Base-by-base conservation (phyloP, 768 basidiomycete species). In the Rhodotorula taiwanensis region DNA sequence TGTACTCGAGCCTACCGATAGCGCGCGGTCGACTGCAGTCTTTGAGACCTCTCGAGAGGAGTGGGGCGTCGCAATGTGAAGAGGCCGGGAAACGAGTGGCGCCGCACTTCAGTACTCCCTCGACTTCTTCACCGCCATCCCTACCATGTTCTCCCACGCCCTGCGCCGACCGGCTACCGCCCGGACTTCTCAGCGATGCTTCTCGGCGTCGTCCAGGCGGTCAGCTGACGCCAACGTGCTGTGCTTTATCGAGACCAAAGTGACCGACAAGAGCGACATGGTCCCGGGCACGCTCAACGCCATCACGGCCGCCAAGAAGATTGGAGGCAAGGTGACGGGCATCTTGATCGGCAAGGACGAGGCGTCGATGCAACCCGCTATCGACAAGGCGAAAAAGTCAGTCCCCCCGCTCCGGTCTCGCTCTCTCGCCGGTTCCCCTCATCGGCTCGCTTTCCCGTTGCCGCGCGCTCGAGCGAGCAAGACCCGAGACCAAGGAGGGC, bases 201-300 rank as follows among this genome's bases (percentile, higher is more conserved):
- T 65, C 54, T 42, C 58, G 18, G 50, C 58, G 14, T 55, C 58
- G 4, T 27, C 58, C 18, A 42, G 48, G 21, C 25, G 52, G 10
- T 27, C 41, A 41, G 56, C 61, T 4, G 50, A 58, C 2, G 50
- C 52, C 36, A 52, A 87, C 76, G 84, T 87, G 2, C 83, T 95
- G 7, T 85, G 95, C n/a, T 86, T 89, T 69, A 80, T 97, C 51
- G 94, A 97, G 76, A 91, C 97, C 74, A 82, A 83, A 50, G 80
- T 83, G 52, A 90, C 90, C 41, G 80, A 82, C 61, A 81, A 97
- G 66, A 90, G 90, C 42, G 80, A 82, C 61, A 81, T 98, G 66
- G 89, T 92, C 61, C 82, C 90, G 2, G 86, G 84, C 20, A 88
- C 88, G 20, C 80, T 97, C 60, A 92, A 88, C 39, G 94, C 95